A percentile compares a stretch with the other conserved stretches of the same genome.
phyloP scores from a whole-genome alignment of 148 eudicot genomes.

The Vaccinium darrowii region DNA sequence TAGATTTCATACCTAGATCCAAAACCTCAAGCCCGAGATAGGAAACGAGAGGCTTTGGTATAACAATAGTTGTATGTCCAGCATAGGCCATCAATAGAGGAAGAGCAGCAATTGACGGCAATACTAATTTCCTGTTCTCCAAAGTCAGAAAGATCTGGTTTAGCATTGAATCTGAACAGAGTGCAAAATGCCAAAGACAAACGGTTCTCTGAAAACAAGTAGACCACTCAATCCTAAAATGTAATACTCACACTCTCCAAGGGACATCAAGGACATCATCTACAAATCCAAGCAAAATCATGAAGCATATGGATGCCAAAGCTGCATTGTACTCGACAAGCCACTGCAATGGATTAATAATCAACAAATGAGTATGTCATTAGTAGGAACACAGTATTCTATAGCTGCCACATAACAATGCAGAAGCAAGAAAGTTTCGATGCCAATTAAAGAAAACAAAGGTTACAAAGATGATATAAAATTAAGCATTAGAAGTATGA shows the following conservation, averaged over 20 bases:
- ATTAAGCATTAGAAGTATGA: not conserved
- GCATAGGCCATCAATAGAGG: slow-evolving; percentile 98
- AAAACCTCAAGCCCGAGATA: slow-evolving; percentile 71
- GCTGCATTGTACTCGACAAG: slow-evolving; percentile 98
- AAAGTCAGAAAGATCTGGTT: slow-evolving; percentile 23
- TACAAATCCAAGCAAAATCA: slow-evolving; percentile 93
- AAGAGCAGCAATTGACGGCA: slow-evolving; percentile 94
- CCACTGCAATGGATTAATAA: slow-evolving; percentile 54
- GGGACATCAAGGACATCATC: slow-evolving; percentile 97
- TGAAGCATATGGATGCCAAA: slow-evolving; percentile 90
- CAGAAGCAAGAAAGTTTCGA: not conserved
- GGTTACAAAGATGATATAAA: not conserved
- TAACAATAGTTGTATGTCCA: slow-evolving; percentile 88
- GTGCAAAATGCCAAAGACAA: not conserved
- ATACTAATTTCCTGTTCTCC: slow-evolving; percentile 68
- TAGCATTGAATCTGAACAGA: not conserved
- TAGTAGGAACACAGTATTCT: not conserved
- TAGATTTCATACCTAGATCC: slow-evolving; percentile 64
- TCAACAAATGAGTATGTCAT: not conserved
- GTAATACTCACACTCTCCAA: slow-evolving; percentile 93
- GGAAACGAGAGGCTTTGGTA: slow-evolving; percentile 85
- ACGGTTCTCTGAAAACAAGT: not conserved
- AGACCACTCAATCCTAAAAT: not conserved
- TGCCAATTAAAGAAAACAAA: not conserved
- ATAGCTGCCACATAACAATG: not conserved